Evolutionary conservation across 192 early-diverging fungal genomes (phyloP).

Genomic region (Coemansia asiatica): DNA sequence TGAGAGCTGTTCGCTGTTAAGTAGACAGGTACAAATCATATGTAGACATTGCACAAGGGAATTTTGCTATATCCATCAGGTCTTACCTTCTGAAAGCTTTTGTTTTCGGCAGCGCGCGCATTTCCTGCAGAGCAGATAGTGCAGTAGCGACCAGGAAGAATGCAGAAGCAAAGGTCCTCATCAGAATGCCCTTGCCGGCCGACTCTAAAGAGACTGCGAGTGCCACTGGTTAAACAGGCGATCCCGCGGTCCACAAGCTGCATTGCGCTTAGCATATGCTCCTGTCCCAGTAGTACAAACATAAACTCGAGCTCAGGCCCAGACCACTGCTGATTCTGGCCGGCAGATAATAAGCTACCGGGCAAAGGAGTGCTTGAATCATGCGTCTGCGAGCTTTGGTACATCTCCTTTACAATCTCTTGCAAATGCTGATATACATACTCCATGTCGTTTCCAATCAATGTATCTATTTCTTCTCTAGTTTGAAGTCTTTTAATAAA

Average conservation of each 20-base stretch:
- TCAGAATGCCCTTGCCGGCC: conserved; percentile 7
- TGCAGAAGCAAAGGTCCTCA: conserved; percentile 34
- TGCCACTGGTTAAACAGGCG: conserved; percentile 34
- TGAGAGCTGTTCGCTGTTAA: too few relatives aligned
- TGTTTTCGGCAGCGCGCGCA: neutral
- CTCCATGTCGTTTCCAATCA: conserved; percentile 21
- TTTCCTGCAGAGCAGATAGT: conserved; percentile 18
- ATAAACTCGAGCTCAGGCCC: conserved; percentile 21
- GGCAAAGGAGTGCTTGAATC: neutral
- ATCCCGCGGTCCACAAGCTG: conserved; percentile 46
- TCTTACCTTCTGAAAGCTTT: conserved; percentile 7
- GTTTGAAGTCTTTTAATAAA: neutral
- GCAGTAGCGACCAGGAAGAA: conserved; percentile 50
- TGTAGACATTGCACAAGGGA: too few relatives aligned
- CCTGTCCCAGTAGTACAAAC: conserved; percentile 37
- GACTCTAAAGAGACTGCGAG: conserved; percentile 36
- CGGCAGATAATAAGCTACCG: neutral
- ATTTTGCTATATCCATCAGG: too few relatives aligned
- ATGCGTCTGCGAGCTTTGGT: neutral
- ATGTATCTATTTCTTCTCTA: neutral
- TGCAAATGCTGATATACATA: conserved; percentile 44
- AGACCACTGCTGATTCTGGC: neutral
- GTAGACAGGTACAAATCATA: too few relatives aligned
- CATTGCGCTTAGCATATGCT: conserved; percentile 26
- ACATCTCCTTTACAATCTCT: conserved; percentile 33